Evolutionary conservation across 1,284 basidiomycete genomes (phyloP).

Genomic region (Pascua guehoae): DNA sequence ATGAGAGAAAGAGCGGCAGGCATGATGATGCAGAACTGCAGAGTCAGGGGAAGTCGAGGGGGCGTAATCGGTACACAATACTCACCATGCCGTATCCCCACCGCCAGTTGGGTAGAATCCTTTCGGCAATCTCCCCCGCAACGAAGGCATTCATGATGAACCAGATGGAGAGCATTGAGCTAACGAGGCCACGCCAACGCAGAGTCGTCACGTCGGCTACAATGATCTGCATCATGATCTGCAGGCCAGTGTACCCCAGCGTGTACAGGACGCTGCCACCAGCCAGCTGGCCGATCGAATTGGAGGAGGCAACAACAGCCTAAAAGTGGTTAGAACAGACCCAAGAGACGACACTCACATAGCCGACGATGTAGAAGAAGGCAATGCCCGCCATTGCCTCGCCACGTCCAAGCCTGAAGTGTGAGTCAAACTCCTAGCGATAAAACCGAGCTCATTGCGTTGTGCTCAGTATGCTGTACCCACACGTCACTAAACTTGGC

Average conservation of each 20-base stretch:
- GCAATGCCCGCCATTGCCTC: conserved; percentile 60
- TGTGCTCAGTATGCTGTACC: too few relatives aligned
- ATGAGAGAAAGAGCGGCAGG: conserved; percentile 45
- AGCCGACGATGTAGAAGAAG: conserved; percentile 51
- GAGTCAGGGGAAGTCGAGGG: too few relatives aligned
- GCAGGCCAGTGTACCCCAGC: conserved; percentile 58
- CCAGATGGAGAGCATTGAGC: conserved; percentile 62
- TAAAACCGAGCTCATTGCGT: too few relatives aligned
- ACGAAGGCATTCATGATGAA: conserved; percentile 61
- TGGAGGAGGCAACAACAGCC: conserved; percentile 64
- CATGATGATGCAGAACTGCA: conserved; percentile 48
- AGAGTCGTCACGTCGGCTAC: conserved; percentile 76
- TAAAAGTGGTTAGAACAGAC: conserved; percentile 54
- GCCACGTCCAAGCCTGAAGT: conserved; percentile 51
- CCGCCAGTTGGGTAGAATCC: conserved; percentile 57
- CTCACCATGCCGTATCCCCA: conserved; percentile 64
- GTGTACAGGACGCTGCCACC: conserved; percentile 14
- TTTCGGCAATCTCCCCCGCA: conserved; percentile 63
- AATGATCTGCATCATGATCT: conserved; percentile 69
- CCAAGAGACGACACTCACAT: conserved; percentile 52
- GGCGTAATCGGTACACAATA: not conserved
- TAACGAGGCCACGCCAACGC: conserved; percentile 68
- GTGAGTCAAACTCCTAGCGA: too few relatives aligned
- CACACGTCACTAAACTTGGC: conserved; percentile 70
- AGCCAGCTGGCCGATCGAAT: conserved; percentile 56